Percentiles rank a stretch among this genome's conserved stretches.
phyloP scores from a whole-genome alignment of 2,329 filamentous ascomycete species.

The Xylariales sp. region DNA sequence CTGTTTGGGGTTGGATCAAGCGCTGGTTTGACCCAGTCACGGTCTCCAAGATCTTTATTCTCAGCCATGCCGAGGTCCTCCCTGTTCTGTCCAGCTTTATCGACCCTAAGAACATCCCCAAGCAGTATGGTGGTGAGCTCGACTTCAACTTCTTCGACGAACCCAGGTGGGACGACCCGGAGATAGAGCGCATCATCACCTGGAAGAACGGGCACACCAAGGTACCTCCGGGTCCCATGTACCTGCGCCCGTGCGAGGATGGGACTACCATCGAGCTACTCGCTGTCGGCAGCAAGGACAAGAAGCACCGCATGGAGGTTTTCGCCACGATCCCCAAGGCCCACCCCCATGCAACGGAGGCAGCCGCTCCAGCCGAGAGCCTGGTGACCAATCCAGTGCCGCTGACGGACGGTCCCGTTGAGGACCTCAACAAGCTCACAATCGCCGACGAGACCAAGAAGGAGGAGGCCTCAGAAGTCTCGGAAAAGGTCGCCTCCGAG shows the following conservation, averaged over 20 bases:
- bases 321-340: conserved; percentile 48
- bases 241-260: conserved; percentile 49
- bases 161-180: conserved; percentile 42
- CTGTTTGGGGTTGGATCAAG: conserved; percentile 93
- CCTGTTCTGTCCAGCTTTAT: conserved; percentile 78
- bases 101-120: conserved; percentile 77
- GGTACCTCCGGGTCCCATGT: conserved; percentile 53
- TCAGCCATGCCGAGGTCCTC: conserved; percentile 67
- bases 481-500: conserved; percentile 13
- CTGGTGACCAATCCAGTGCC: conserved; percentile 8
- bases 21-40: conserved; percentile 94
- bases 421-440: conserved; percentile 16
- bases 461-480: conserved; percentile 11
- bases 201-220: conserved; percentile 49
- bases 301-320: conserved; percentile 38
- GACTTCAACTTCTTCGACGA: conserved; percentile 85
- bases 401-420: neutral
- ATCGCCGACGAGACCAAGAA: conserved; percentile 12
- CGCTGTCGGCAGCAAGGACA: conserved; percentile 43
- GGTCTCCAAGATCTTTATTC: conserved; percentile 93
- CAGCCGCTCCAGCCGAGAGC: conserved; percentile 8
- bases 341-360: conserved; percentile 23
- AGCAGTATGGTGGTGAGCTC: conserved; percentile 82
- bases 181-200: conserved; percentile 28
- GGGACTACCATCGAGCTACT: conserved; percentile 46